Evolutionary conservation across 2,329 filamentous ascomycete genomes (phyloP).

Genomic region (Fusarium chlamydosporum): DNA sequence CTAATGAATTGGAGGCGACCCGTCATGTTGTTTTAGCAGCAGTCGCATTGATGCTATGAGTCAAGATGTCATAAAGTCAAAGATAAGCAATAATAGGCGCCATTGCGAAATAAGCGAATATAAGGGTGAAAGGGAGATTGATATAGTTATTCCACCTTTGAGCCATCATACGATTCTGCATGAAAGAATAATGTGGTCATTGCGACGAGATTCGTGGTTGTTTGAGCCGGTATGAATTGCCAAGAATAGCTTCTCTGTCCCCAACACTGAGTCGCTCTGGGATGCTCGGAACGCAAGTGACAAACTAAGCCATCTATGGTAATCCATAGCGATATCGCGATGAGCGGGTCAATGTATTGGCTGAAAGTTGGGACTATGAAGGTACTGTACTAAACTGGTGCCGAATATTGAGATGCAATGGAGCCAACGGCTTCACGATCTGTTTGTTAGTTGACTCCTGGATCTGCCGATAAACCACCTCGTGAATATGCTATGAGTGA

Average conservation of each 20-base stretch:
- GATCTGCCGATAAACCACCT: too few relatives aligned
- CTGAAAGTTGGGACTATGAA: background rate
- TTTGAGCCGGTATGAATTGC: conserved; percentile 15
- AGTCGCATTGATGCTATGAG: too few relatives aligned
- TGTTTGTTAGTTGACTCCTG: background rate
- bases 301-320: background rate
- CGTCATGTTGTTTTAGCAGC: conserved; percentile 12
- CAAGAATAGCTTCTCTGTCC: conserved; percentile 12
- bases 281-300: rapidly evolving
- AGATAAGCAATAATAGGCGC: background rate
- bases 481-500: too few relatives aligned
- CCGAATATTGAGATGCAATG: too few relatives aligned
- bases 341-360: background rate
- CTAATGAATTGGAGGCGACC: conserved; percentile 21
- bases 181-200: background rate
- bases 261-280: background rate
- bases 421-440: background rate
- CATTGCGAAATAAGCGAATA: background rate
- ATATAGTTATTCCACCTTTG: background rate
- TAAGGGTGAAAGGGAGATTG: background rate
- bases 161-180: conserved; percentile 11
- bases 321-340: conserved; percentile 2
- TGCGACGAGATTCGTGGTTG: background rate
- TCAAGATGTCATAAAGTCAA: too few relatives aligned
- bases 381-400: background rate